A percentile compares a stretch with the other conserved stretches of the same genome.
These are phyloP conservation scores for Jacaranda mimosifolia DNA, from an alignment of 257 asterid genomes.

Conservation along the genomic window DNA sequence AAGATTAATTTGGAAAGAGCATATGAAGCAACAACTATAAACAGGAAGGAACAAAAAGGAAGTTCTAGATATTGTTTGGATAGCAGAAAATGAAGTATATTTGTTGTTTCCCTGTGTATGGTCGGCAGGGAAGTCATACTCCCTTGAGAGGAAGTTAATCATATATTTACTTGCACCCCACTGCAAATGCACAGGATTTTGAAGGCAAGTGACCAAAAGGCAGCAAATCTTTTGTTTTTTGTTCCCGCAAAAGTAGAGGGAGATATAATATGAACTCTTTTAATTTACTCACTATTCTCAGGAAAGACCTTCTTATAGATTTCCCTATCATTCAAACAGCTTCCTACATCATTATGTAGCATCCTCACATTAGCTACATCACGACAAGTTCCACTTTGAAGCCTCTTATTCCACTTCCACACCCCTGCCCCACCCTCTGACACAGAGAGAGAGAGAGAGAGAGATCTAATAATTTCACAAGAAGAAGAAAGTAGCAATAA, in stretches of 20 bases:
- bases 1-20: slow-evolving; percentile 20
- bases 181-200: not conserved
- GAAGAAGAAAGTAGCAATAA: slow-evolving; percentile 23
- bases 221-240: slow-evolving; percentile 1
- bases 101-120: not conserved
- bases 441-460: not conserved
- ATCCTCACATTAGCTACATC: slow-evolving; percentile 10
- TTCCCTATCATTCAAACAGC: slow-evolving; percentile 18
- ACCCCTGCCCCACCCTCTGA: slow-evolving; percentile 3
- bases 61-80: slow-evolving; percentile 10
- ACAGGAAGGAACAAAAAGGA: slow-evolving; percentile 10
- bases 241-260: slow-evolving; percentile 19
- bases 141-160: no score
- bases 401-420: slow-evolving; percentile 16
- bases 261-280: not conserved
- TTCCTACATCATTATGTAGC: slow-evolving; percentile 22
- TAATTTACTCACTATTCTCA: not conserved
- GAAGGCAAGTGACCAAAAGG: slow-evolving; percentile 14
- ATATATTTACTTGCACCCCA: no score
- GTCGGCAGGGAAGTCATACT: not conserved
- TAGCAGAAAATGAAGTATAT: slow-evolving; percentile 14
- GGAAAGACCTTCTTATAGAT: not conserved
- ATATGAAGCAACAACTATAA: slow-evolving; percentile 23
- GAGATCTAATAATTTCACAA: not conserved
- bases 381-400: slow-evolving; percentile 7